Evolutionary conservation across 176 grass and related monocot genomes (phyloP), one percentile per base, ranked within the genome.

Genomic region (Avena insularis): DNA sequence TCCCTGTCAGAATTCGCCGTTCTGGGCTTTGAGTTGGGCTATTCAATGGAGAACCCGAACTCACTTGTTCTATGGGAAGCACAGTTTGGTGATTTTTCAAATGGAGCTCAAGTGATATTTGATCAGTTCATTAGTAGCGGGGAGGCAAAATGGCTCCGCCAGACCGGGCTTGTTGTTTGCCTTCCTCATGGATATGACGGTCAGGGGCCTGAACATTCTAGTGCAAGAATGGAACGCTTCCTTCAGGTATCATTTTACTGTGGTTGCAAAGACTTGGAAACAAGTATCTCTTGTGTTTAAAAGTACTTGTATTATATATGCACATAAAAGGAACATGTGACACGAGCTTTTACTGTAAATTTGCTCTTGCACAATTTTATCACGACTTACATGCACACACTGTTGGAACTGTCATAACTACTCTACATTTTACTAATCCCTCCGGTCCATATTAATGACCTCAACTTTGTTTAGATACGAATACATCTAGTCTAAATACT

Each of bases 91-190:
- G 97, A 99, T 83, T 99, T 99, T 75, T 9, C 97, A 75, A 99
- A 99, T 92, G 97, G 97, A 75, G 92, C 97, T 82, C 97, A 99
- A 89, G 97, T 99, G 71, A 94, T 99, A 92, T 99, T 99, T 87
- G 94, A 99, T 79, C 97, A 99, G 83, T 99, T 99, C 90, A 46
- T 99, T 84, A 99, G 94, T 84, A 99, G 97, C 31, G 97, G 97
- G 58, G 97, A 99, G 84, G 77, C 97, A 76, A 99, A 99, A 90
- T 99, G 97, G 97, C 88, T 99, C 57, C 92, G 97, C 16, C 94
- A 99, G 77, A 96, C 79, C 10, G 94, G 97, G 17, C 94, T 96
- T 79, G 94, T 99, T 4, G 73, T 96, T 70, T 89, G 93, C 77
- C 88, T 99, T 87, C 97, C 97, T 66, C 97, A 99, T 64, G 97